Evolutionary conservation across 768 basidiomycete genomes (phyloP), one percentile per base, ranked within the genome.

Genomic region (Boletus rubescentipes): DNA sequence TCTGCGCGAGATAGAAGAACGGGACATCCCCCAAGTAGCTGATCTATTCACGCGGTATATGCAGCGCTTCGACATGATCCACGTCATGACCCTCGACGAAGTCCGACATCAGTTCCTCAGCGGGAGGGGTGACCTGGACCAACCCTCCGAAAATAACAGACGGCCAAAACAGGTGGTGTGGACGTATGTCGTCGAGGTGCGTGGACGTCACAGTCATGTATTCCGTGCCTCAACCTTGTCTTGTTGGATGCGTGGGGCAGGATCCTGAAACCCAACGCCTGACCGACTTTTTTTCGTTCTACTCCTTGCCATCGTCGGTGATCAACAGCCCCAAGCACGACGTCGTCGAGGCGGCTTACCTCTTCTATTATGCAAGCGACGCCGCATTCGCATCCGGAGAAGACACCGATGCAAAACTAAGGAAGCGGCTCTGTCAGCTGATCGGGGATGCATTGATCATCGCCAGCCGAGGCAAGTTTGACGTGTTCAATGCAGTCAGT

Each of bases 221-320:
- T 48, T 15, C 18, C 35, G 20, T 37, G n/a, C 23, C 58, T 38
- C 49, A 48, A 34, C 47, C n/a, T 21, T 26, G 42, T 29, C 20
- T 41, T 32, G 38, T 40, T 18, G 38, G 30, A 53, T 30, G 32
- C 21, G 14, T 44, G 44, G 20, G 36, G 21, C 57, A 98, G 95
- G 82, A 98, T 70, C 89, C 91, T 2, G 72, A 81, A 53, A 88
- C 89, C 3, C 83, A 88, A 54, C 79, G 80, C 57, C 87, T 99
- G 62, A 98, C 96, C 2, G 97, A 99, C 73, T 90, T 95, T 66
- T 88, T 98, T 73, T 95, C 96, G 9, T 96, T 98, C 77, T 99
- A 97, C 71, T 91, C 91, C 14, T 83, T 99, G 21, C 96, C 97
- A 1, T 98, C 96, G 5, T 90, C 93, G 2, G 85, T 98, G 56